These are phyloP conservation scores for Paraphoma chrysanthemicola DNA, from an alignment of 2,329 filamentous ascomycete species.

Conservation along the genomic window DNA sequence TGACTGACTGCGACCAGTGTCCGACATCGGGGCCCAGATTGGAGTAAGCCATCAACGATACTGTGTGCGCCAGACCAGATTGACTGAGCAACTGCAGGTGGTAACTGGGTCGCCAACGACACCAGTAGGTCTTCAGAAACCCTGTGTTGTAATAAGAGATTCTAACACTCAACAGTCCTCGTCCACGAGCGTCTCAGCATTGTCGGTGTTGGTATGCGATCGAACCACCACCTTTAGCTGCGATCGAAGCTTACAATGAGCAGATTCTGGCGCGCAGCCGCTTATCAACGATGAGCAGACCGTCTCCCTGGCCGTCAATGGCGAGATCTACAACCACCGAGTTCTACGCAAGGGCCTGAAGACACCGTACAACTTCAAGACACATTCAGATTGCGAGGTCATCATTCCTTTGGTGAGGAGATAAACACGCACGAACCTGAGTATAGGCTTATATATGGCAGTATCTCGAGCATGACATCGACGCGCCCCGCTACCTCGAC, in stretches of 20 bases:
- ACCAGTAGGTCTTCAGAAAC: constrained; percentile 69
- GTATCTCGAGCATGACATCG: constrained; percentile 91
- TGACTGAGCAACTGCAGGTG: constrained; percentile 65
- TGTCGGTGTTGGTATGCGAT: constrained; percentile 83
- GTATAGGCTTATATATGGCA: constrained; percentile 49
- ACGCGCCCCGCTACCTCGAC: constrained; percentile 91
- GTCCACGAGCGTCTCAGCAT: constrained; percentile 98
- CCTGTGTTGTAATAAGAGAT: constrained; percentile 11
- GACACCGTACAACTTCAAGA: constrained; percentile 94
- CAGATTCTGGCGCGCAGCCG: constrained; percentile 94
- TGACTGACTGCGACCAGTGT: constrained; percentile 65
- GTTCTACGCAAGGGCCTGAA: constrained; percentile 87
- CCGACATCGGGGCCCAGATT: constrained; percentile 96
- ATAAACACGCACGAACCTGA: background rate
- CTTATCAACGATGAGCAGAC: constrained; percentile 88
- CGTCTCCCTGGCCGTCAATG: constrained; percentile 94
- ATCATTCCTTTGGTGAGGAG: constrained; percentile 89
- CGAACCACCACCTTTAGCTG: constrained; percentile 31
- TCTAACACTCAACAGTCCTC: constrained; percentile 62
- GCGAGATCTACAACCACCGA: constrained; percentile 99
- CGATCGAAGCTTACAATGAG: constrained; percentile 25
- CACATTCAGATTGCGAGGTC: constrained; percentile 97
- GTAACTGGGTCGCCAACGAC: constrained; percentile 86
- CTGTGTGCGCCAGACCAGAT: constrained; percentile 37
- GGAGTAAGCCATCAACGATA: constrained; percentile 73